Conservation (phyloP, 2,329 filamentous ascomycete genomes). For the Colletotrichum eleusines region DNA sequence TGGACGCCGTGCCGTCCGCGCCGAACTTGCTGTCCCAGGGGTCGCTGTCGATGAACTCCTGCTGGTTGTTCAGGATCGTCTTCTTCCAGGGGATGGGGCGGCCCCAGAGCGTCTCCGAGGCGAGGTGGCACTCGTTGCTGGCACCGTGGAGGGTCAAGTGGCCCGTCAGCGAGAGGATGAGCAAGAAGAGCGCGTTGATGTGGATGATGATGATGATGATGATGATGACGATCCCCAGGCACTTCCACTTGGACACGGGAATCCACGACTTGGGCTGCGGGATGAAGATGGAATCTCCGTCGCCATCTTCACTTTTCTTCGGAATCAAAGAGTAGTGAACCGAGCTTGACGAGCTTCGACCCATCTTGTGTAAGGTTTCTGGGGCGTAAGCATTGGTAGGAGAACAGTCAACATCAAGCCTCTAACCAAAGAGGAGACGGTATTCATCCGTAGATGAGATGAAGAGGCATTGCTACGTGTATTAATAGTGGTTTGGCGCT, state of each 20-base stretch:
- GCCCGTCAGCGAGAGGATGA: background rate
- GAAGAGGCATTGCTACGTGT: background rate
- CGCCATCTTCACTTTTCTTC: background rate
- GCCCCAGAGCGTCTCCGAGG: background rate
- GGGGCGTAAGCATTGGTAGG: background rate
- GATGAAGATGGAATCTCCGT: background rate
- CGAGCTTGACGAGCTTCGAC: background rate
- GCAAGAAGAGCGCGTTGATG: background rate
- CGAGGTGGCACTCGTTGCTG: background rate
- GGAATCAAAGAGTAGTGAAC: background rate
- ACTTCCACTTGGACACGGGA: background rate
- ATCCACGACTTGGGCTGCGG: background rate
- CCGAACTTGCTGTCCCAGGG: conserved; percentile 14
- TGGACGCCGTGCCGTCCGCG: background rate
- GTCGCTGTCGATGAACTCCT: conserved; percentile 13
- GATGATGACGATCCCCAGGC: background rate
- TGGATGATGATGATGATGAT: too few species aligned
- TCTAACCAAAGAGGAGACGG: background rate
- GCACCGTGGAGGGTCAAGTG: background rate
- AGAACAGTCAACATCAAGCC: background rate
- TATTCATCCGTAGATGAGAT: background rate
- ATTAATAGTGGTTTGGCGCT: background rate
- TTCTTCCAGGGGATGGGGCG: background rate
- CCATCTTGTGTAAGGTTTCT: background rate
- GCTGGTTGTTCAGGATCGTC: background rate